A percentile compares a stretch with the other conserved stretches of the same genome.
These are phyloP conservation scores for Asterella californica DNA, from an alignment of 225 moss, liverwort and hornwort species.

Conservation along the genomic window DNA sequence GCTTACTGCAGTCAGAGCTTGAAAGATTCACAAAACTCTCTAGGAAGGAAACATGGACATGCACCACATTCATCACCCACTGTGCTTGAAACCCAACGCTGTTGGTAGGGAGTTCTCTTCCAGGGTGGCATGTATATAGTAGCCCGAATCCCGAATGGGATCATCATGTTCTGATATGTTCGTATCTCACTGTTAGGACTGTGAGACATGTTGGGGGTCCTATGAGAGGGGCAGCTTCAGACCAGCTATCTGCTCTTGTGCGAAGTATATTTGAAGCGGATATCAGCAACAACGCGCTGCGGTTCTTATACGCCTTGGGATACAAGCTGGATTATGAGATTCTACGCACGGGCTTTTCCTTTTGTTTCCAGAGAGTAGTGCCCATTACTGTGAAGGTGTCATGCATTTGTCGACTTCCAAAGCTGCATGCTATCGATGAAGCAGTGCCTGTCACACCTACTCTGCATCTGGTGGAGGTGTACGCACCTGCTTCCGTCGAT, in stretches of 20 bases:
- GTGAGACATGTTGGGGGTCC: slow-evolving; percentile 85
- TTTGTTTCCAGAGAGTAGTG: slow-evolving; percentile 68
- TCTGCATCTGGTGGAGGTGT: slow-evolving; percentile 82
- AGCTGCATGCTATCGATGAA: slow-evolving; percentile 65
- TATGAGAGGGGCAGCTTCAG: slow-evolving; percentile 88
- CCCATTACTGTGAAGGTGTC: slow-evolving; percentile 78
- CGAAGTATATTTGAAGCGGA: slow-evolving; percentile 75
- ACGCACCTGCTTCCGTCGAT: slow-evolving; percentile 77
- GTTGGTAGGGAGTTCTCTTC: background rate
- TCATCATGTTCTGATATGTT: background rate
- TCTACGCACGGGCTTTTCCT: slow-evolving; percentile 60
- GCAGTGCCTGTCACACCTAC: slow-evolving; percentile 66
- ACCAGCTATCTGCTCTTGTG: slow-evolving; percentile 82
- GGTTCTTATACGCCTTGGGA: slow-evolving; percentile 84
- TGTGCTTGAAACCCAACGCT: background rate
- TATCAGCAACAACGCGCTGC: slow-evolving; percentile 71
- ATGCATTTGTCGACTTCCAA: slow-evolving; percentile 52
- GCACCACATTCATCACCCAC: background rate
- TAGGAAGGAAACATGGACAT: background rate
- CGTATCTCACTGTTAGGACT: slow-evolving; percentile 39
- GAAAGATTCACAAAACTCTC: background rate
- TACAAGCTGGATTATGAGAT: slow-evolving; percentile 91
- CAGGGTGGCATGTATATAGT: background rate
- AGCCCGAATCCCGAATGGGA: background rate
- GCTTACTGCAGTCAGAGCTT: background rate